These are phyloP conservation scores for Penicillium paxilli DNA, from an alignment of 495 filamentous ascomycete genomes.

Conservation along the genomic window DNA sequence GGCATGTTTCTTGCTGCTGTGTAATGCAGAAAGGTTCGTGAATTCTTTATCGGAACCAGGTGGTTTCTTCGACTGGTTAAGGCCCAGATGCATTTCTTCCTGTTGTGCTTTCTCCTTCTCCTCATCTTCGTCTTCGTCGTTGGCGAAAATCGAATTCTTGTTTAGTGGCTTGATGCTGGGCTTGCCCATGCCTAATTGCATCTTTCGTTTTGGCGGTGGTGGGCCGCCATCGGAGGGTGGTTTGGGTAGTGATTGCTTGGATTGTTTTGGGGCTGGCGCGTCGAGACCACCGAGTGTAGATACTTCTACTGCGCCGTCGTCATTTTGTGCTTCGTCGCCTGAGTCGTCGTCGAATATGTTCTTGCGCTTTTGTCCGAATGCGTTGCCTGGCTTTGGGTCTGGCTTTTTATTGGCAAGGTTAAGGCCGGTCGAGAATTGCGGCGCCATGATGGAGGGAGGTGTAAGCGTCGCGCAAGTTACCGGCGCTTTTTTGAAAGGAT, in stretches of 20 bases:
- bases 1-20: constrained; percentile 48
- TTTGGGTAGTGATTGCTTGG: constrained; percentile 9
- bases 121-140: constrained; percentile 39
- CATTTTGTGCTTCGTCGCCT: constrained; percentile 40
- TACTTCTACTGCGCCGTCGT: constrained; percentile 31
- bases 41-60: constrained; percentile 27
- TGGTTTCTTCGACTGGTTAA: constrained; percentile 19
- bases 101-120: constrained; percentile 20
- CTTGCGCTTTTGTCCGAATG: constrained; percentile 46
- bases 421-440: constrained; percentile 56
- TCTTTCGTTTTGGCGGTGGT: constrained; percentile 39
- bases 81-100: constrained; percentile 14
- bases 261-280: constrained; percentile 11
- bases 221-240: constrained; percentile 13
- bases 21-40: constrained; percentile 51
- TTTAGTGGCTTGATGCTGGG: constrained; percentile 34
- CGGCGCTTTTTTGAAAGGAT: too few relatives aligned
- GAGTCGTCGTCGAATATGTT: constrained; percentile 51
- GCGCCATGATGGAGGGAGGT: constrained; percentile 27
- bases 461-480: neutral
- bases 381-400: constrained; percentile 20
- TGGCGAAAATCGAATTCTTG: constrained; percentile 45
- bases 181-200: constrained; percentile 23
- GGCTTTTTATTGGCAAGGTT: constrained; percentile 54
- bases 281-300: constrained; percentile 45